Base-by-base conservation (phyloP, 2,329 filamentous ascomycete species). In the Gremmenia infestans region DNA sequence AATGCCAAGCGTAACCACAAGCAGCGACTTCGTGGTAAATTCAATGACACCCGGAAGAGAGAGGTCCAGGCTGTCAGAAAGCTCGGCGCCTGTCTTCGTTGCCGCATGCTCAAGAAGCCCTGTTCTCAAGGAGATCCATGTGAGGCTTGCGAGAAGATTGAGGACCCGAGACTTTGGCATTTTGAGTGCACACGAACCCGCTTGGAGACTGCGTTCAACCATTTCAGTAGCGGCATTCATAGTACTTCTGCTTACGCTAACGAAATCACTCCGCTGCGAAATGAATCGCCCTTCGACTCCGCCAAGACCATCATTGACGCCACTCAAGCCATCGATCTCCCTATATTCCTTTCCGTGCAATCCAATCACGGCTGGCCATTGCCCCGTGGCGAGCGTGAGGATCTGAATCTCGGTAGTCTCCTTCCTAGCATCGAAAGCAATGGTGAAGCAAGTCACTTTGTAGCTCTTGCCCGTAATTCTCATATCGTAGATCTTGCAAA, bases 51-150 rank as follows among this genome's bases (percentile, higher is more conserved):
- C 1, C 76, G 84, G n/a, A 76, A 84, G 22, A 84, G 81, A 65
- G 81, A 87, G 64, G 83, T 87, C 2, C 82, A 85, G 61, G 81
- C 83, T 59, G 81, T 87, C 22, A 79, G 84, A 23, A 83, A 83
- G 63, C 78, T 83, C 37, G 84, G 84, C 5, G 83, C 84, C 12
- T 87, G 84, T 62, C 85, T 86, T 52, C 75, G 84, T 46, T 87
- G 84, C 64, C 78, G 83, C 39, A 86, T 87, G 59, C 70, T 87
- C 37, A 78, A 83, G 55, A 87, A 87, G 71, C 84, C 81, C 1
- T 87, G 84, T 64, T 83, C 82, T n/a, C 79, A 78, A 56, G 83
- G 81, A 35, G 80, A 77, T 6, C 83, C 83, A 0, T 87, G 84
- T 61, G 78, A 81, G 52, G 82, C 83, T 1, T 87, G 84, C 60